Base-by-base conservation (phyloP, 2,329 filamentous ascomycete genomes). In the Ilyonectria sp. region DNA sequence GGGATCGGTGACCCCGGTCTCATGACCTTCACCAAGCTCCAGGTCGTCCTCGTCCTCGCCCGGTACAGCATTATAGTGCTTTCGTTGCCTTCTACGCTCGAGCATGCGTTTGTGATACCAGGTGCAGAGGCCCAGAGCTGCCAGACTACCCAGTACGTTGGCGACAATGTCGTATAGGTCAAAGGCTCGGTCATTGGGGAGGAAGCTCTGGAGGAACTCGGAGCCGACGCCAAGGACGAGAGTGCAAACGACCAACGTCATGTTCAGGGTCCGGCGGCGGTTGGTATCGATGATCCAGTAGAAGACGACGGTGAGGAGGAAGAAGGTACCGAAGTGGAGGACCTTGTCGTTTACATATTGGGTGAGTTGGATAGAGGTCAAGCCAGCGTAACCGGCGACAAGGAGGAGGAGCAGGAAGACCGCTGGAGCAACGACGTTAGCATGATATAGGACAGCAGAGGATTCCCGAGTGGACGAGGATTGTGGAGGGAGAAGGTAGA, bases 71-170 rank as follows among this genome's bases (percentile, higher is more conserved):
- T 88, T 87, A 76, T 97, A 97, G 58, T 89, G 89, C 77, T 93
- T 93, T 62, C 89, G 90, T 76, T 90, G 85, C 67, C 95, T 88
- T 79, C 93, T 93, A 69, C 96, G 88, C 81, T 98, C 95, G 44
- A 98, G 85, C 94, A 98, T 98, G 66, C 96, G 92, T 78, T 93
- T 92, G 82, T 99, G 96, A 79, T 99, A 99, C 93, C 93, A 95
- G 64, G 90, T 91, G 79, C 93, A 97, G 21, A 97, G 79, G 0
- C 86, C 91, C 21, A 98, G 79, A 0, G 89, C 94, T 1, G 86
- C 83, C 15, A 93, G 81, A 70, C 93, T 95, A 47, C 96, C 96
- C 46, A 93, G 83, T 0, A 97, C 82, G 79, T 99, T 99, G 77
- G 95, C 94, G 60, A 94, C 85, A 69, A 99, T 93, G 79, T 98